phyloP scores from a whole-genome alignment of 768 basidiomycete genomes.

The Tricholoma furcatifolium region DNA sequence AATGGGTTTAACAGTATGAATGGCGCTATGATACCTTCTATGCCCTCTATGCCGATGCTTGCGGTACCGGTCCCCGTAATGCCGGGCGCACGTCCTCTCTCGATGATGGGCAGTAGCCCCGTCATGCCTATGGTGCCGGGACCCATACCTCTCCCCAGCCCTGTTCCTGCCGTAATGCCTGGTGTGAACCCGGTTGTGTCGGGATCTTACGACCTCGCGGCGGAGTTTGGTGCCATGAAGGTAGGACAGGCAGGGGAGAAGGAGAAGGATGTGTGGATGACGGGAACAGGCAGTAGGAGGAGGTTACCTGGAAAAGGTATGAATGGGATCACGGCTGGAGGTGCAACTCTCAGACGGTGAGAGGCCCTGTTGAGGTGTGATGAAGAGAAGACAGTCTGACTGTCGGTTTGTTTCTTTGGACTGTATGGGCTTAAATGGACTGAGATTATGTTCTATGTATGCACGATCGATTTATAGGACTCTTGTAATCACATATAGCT shows the following conservation, averaged over 20 bases:
- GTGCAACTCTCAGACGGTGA: too few relatives aligned
- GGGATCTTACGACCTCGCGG: conserved; percentile 31
- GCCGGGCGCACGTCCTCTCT: not conserved
- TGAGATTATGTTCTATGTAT: too few relatives aligned
- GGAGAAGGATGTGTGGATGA: not conserved
- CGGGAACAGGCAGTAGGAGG: not conserved
- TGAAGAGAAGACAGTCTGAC: not conserved
- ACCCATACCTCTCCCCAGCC: conserved; percentile 6
- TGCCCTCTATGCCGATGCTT: too few relatives aligned
- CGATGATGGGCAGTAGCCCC: not conserved
- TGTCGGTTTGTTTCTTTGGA: too few relatives aligned
- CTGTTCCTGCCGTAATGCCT: not conserved
- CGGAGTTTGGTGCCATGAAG: conserved; percentile 41
- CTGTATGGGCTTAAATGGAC: too few relatives aligned
- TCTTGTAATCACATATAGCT: too few relatives aligned
- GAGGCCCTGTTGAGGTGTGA: not conserved
- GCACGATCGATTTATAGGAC: too few relatives aligned
- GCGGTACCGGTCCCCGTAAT: not conserved
- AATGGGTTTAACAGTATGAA: not conserved
- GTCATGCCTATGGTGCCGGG: conserved; percentile 16
- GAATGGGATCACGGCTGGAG: not conserved
- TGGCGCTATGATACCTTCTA: not conserved
- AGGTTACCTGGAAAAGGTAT: not conserved
- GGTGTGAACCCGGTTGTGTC: not conserved
- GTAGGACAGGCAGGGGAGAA: conserved; percentile 9